Conservation (phyloP, 1,139 yeast species). For the Candida sanyaensis region DNA sequence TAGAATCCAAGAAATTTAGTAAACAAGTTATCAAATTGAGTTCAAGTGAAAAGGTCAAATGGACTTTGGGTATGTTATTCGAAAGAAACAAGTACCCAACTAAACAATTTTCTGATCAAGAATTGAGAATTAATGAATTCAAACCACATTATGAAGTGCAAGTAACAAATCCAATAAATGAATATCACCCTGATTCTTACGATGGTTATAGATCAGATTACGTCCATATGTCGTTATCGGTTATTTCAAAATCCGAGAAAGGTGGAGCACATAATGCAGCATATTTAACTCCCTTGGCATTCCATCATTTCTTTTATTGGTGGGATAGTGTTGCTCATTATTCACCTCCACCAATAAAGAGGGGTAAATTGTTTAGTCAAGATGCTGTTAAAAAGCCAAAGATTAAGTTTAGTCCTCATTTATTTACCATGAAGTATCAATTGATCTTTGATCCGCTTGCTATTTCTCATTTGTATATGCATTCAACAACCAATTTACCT, state of each 20-base stretch:
- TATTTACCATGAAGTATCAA: conserved; percentile 80
- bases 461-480: conserved; percentile 70
- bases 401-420: conserved; percentile 72
- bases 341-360: conserved; percentile 72
- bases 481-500: conserved; percentile 34
- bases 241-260: conserved; percentile 32
- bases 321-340: conserved; percentile 76
- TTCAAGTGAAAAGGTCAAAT: conserved; percentile 40
- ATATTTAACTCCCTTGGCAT: conserved; percentile 71
- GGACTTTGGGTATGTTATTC: conserved; percentile 45
- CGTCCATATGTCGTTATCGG: conserved; percentile 71
- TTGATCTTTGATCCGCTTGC: conserved; percentile 73
- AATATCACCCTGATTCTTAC: conserved; percentile 68
- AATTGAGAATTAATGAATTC: conserved; percentile 35
- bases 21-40: conserved; percentile 42
- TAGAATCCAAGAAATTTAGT: conserved; percentile 33
- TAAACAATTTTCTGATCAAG: conserved; percentile 25
- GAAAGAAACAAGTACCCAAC: conserved; percentile 35
- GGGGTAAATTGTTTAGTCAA: conserved; percentile 61
- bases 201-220: conserved; percentile 76
- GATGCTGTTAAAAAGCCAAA: conserved; percentile 32
- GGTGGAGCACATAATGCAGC: conserved; percentile 63
- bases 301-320: conserved; percentile 77
- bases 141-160: conserved; percentile 46
- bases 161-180: conserved; percentile 42